phyloP scores from a whole-genome alignment of 495 filamentous ascomycete species.

The Aspergillus nidulans region DNA sequence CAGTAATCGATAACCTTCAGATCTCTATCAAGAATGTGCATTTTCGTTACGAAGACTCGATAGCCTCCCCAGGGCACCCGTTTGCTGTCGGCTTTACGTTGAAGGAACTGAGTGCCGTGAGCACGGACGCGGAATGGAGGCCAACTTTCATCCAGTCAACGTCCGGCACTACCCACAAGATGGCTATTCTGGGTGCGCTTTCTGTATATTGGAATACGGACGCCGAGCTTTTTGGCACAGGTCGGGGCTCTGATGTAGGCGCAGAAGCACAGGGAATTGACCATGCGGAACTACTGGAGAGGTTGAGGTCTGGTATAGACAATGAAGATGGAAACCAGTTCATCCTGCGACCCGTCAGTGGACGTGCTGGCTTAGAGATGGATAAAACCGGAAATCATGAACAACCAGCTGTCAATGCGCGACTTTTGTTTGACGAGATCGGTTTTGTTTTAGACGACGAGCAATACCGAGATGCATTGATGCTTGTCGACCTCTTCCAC shows the following conservation, averaged over 20 bases:
- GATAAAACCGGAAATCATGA: slow-evolving; percentile 83
- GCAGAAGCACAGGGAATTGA: slow-evolving; percentile 62
- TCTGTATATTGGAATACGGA: slow-evolving; percentile 99
- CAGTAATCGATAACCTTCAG: slow-evolving; percentile 96
- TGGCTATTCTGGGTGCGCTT: slow-evolving; percentile 80
- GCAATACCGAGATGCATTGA: slow-evolving; percentile 92
- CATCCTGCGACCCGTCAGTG: slow-evolving; percentile 91
- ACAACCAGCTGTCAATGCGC: slow-evolving; percentile 83
- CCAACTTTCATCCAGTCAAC: slow-evolving; percentile 92
- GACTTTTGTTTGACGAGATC: slow-evolving; percentile 89
- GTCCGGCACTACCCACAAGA: slow-evolving; percentile 77
- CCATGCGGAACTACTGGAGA: slow-evolving; percentile 70
- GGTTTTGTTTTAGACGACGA: slow-evolving; percentile 93
- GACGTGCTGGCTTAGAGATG: slow-evolving; percentile 84
- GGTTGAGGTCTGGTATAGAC: slow-evolving; percentile 72
- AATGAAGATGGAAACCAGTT: slow-evolving; percentile 77
- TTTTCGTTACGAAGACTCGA: slow-evolving; percentile 94
- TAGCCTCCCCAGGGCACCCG: slow-evolving; percentile 89
- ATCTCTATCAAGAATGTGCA: slow-evolving; percentile 97
- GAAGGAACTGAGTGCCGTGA: slow-evolving; percentile 92
- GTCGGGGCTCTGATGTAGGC: slow-evolving; percentile 53
- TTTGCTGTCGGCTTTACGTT: slow-evolving; percentile 89
- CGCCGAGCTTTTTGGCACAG: slow-evolving; percentile 71
- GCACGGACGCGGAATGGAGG: slow-evolving; percentile 88
- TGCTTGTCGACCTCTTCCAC: slow-evolving; percentile 98